These are phyloP conservation scores for Graphilbum sp. DNA, from an alignment of 2,329 filamentous ascomycete genomes.

Conservation along the genomic window DNA sequence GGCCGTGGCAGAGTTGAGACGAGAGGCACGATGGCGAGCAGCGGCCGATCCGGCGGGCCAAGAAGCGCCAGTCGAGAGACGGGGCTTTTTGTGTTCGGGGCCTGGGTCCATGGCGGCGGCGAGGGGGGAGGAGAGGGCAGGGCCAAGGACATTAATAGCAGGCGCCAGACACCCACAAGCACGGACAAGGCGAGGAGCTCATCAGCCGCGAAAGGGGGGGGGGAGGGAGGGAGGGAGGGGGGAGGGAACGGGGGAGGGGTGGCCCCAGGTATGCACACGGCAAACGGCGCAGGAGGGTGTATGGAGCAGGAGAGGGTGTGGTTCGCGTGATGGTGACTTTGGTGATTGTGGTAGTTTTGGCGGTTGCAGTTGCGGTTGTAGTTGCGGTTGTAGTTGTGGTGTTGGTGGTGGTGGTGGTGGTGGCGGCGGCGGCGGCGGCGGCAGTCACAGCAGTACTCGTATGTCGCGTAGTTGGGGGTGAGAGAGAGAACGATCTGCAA, in stretches of 20 bases:
- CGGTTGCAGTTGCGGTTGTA: too few species aligned
- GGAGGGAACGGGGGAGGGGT: neutral
- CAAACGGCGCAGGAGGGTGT: neutral
- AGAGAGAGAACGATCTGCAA: too few species aligned
- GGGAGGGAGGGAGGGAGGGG: neutral
- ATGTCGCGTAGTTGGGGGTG: too few species aligned
- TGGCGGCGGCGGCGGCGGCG: too few species aligned
- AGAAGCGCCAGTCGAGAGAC: conserved; percentile 26
- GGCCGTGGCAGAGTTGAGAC: conserved; percentile 26
- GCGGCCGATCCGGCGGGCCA: conserved; percentile 25
- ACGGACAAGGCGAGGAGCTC: conserved; percentile 1
- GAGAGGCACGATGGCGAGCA: conserved; percentile 21
- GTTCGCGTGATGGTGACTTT: too few species aligned
- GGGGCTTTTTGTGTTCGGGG: conserved; percentile 43
- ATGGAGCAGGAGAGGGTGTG: too few species aligned
- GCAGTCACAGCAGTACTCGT: too few species aligned
- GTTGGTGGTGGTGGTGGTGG: too few species aligned
- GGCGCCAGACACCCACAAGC: neutral
- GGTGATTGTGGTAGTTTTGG: too few species aligned
- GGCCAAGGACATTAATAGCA: conserved; percentile 12
- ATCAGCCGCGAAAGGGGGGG: conserved; percentile 2
- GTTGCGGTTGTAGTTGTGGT: too few species aligned
- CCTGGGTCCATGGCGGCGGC: conserved; percentile 40
- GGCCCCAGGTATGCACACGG: neutral
- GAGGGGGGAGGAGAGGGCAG: conserved; percentile 17